phyloP scores from a whole-genome alignment of 352 stramenopile species.

The Phytophthora europaea region DNA sequence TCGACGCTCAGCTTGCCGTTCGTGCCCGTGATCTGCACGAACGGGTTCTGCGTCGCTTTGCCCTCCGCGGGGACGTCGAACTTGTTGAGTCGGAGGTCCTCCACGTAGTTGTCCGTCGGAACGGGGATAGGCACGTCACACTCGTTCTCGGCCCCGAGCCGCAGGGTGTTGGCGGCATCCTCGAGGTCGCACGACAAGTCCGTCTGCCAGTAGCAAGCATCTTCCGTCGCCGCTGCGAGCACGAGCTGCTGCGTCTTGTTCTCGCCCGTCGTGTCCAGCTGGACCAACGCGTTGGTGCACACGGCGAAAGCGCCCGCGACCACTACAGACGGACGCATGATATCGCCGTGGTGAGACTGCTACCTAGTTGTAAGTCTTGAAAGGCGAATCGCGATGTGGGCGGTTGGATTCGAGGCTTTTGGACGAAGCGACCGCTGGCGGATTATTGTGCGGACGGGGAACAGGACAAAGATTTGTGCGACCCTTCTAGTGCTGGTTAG shows the following conservation, averaged over 20 bases:
- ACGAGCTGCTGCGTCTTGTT: neutral
- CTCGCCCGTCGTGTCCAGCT: neutral
- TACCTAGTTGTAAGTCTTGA: neutral
- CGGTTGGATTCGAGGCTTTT: neutral
- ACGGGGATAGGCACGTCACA: slow-evolving; percentile 15
- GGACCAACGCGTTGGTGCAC: neutral
- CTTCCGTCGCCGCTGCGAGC: neutral
- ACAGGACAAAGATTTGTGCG: neutral
- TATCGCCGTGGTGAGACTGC: neutral
- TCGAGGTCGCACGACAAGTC: slow-evolving; percentile 7
- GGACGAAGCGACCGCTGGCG: neutral
- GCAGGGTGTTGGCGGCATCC: neutral
- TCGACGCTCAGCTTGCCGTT: neutral
- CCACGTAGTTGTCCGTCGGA: slow-evolving; percentile 33
- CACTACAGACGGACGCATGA: neutral
- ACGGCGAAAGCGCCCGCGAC: neutral
- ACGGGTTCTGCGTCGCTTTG: slow-evolving; percentile 5
- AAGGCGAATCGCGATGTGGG: neutral
- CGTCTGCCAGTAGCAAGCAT: slow-evolving; percentile 8
- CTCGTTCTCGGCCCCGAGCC: neutral
- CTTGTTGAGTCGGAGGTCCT: slow-evolving; percentile 18
- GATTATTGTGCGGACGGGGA: neutral
- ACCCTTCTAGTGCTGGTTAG: neutral
- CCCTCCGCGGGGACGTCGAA: slow-evolving; percentile 7
- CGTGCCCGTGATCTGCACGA: slow-evolving; percentile 8